Evolutionary conservation across 2,329 filamentous ascomycete genomes (phyloP), one percentile per base, ranked within the genome.

Genomic region (Calonectria pteridis): DNA sequence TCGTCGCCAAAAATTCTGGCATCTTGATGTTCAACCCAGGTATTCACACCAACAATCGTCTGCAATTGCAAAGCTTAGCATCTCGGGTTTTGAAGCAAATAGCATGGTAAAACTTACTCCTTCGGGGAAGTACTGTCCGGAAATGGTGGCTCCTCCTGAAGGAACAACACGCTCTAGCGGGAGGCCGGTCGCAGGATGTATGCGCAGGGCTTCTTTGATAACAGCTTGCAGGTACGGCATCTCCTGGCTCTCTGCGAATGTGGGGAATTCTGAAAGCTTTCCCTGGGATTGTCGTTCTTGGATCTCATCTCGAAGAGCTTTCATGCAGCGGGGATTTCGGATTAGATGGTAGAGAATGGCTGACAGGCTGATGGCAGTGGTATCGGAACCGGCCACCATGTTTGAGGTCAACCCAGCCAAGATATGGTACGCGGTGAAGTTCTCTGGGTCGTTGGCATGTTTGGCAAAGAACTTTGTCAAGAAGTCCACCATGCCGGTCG

Each of bases 321-420:
- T 20, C 9, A 80, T 4, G 0, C 74, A 75, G 18, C 7, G 5
- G 0, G 78, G 76, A 1, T 72, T 71, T 29, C 72, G 77, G 0
- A 80, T 63, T 0, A 80, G 51, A 29, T 79, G 68, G 37, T 80
- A 79, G 5, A 80, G 11, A 23, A 78, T 69, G 2, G 78, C 77
- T 0, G 76, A 78, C 0, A 80, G 73, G 7, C 76, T 77, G 18
- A 79, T 79, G 0, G 78, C 78, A 0, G 78, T 80, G 0, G 78
- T 80, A 4, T 80, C 78, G 2, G 78, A 80, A 0, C 78, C 78
- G 0, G 78, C 78, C 0, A 79, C 76, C 76, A 80, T 80, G 0
- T 80, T 80, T 0, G 78, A 75, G 1, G 71, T 68, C 14, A 78
- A 79, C 0, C 78, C 76, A 11, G 76, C 67, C 0, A 80, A 65